These are phyloP conservation scores for Citrullus amarus DNA, from an alignment of 306 rosid species.

Conservation along the genomic window DNA sequence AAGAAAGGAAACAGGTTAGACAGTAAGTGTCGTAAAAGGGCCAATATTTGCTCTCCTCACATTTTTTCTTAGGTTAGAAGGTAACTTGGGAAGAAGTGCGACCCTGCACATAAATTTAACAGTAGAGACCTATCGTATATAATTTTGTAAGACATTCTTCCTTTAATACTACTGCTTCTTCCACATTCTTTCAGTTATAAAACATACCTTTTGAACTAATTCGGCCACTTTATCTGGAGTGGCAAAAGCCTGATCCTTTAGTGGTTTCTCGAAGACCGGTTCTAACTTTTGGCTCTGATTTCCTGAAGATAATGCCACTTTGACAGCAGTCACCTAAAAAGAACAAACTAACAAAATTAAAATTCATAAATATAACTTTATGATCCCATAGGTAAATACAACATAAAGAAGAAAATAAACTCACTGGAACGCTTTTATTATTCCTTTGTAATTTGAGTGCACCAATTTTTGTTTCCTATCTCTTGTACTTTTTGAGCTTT, in stretches of 20 bases:
- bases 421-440: no score
- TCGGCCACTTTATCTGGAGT: slow-evolving; percentile 93
- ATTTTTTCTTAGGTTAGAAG: no score
- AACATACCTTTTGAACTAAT: slow-evolving; percentile 72
- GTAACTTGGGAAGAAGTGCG: no score
- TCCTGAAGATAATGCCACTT: slow-evolving; percentile 70
- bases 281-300: slow-evolving; percentile 64
- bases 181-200: background rate
- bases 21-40: no score
- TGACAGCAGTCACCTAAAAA: slow-evolving; percentile 84
- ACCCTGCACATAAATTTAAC: background rate
- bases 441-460: no score
- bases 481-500: no score
- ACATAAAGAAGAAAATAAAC: background rate
- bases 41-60: no score
- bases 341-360: slow-evolving; percentile 14
- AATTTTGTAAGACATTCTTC: background rate
- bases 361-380: background rate
- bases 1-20: no score
- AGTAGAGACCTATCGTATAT: background rate
- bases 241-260: slow-evolving; percentile 90
- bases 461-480: no score
- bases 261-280: slow-evolving; percentile 64
- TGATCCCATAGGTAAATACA: background rate
- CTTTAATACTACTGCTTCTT: background rate